Evolutionary conservation across 768 basidiomycete genomes (phyloP), one percentile per base, ranked within the genome.

Genomic region (Pholiota conissans): DNA sequence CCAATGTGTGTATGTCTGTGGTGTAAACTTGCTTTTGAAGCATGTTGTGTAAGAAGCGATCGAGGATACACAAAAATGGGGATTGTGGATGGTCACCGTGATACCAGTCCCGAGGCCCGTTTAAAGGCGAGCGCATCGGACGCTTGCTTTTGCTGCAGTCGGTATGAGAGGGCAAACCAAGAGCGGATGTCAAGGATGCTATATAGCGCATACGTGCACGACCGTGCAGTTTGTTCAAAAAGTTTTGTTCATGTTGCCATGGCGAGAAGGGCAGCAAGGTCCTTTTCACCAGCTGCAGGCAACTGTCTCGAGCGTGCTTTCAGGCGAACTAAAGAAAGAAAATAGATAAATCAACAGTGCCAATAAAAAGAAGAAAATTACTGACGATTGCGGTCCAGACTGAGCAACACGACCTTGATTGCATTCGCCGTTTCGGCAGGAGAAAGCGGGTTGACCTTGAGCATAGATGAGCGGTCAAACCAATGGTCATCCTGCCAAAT

Each of bases 401-500:
- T 95, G 30, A 98, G 78, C 49, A 99, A 73, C 0, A 96, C 87
- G 56, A 97, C 95, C 73, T 94, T 95, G 49, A 87, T 83, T 20
- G 85, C 82, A 60, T 70, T 72, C 26, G 73, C 68, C 18, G 72
- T 74, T 22, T 82, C 79, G 47, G 67, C 71, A n/a, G 71, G 60
- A 14, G 67, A 61, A 24, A 67, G 70, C 7, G 68, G 63, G 18
- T 66, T 62, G 16, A 72, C 70, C 58, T 82, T 82, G 50, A 98
- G 79, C 69, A 96, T 75, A 3, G 76, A 78, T 0, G 92, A 87
- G 16, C 94, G 86, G 74, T 96, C 92, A 30, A 87, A 76, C 86
- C 94, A 98, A 67, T 98, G 93, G 30, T 93, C 90, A 53, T 90
- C 83, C 67, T 98, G 96, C 91, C 94, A 98, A 49, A 91, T 81